Evolutionary conservation across 2,329 filamentous ascomycete genomes (phyloP), one percentile per base, ranked within the genome.

Genomic region (Aspergillus pseudonomiae): DNA sequence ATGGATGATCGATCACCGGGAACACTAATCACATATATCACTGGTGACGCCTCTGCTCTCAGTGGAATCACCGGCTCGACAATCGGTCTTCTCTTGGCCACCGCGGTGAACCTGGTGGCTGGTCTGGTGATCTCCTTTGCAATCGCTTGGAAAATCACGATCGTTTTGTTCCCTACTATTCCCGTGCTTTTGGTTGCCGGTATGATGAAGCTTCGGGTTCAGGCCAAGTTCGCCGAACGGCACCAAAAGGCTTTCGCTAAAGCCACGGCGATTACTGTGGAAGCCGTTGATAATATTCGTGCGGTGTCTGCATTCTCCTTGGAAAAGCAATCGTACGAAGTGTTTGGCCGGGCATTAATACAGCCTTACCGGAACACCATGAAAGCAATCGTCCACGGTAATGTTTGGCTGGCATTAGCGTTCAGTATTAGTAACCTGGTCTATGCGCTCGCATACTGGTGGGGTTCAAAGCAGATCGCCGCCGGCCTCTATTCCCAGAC

Each of bases 381-480:
- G 52, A 78, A 80, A 50, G 75, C 79, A 21, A 82, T 81, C 52
- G 74, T 82, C 19, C 79, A 79, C 34, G 77, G 78, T 1, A 82
- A 79, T 67, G 69, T 81, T 45, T 81, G 79, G 74, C 71, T 81
- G 53, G 80, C 81, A 1, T 67, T 80, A 45, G 75, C 79, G 0
- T 80, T 78, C 60, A 75, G 75, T 21, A 67, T 79, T 28, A 85
- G 87, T 43, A 90, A 89, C 70, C 82, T 91, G 59, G 85, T 92
- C 36, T 91, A 93, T 71, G 88, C 89, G 0, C 85, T 94, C 61
- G 88, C 90, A 0, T 93, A 92, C 77, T 94, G 90, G 89, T 93
- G 90, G 89, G 91, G 90, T 1, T 85, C 89, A 0, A 88, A 85
- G 68, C 86, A 88, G 67, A 91, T 93, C 64, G 84, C 88, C 53